Evolutionary conservation across 108 stramenopile species (phyloP).

Genomic region (Skeletonema menzelii): DNA sequence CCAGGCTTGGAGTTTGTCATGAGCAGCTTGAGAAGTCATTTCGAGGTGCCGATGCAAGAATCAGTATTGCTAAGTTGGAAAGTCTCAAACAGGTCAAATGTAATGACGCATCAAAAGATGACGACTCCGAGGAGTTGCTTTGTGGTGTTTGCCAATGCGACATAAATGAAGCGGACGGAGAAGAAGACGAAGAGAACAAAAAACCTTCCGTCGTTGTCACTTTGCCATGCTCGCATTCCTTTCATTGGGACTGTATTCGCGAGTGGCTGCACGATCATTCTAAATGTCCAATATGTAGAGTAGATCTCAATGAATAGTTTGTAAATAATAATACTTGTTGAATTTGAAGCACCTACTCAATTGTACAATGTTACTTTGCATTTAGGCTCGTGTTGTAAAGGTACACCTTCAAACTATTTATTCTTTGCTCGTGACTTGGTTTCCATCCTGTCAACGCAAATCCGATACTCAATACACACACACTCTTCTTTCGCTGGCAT

Average conservation of each 20-base stretch:
- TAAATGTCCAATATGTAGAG: conserved; percentile 36
- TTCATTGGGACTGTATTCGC: conserved; percentile 41
- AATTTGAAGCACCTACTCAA: too few species aligned
- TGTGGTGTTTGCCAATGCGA: conserved; percentile 47
- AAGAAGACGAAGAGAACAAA: background rate
- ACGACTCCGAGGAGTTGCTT: conserved; percentile 7
- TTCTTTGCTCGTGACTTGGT: conserved; percentile 15
- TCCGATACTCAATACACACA: conserved; percentile 32
- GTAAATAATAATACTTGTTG: background rate
- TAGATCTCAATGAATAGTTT: conserved; percentile 25
- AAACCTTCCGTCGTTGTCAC: conserved; percentile 13
- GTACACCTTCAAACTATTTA: conserved; percentile 25
- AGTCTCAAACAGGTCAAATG: conserved; percentile 13
- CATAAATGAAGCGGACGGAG: conserved; percentile 17
- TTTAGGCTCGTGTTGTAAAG: conserved; percentile 9
- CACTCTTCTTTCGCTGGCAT: background rate
- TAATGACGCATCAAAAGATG: conserved; percentile 5
- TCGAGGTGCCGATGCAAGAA: conserved; percentile 35
- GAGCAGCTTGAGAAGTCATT: conserved; percentile 38
- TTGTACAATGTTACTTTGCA: background rate
- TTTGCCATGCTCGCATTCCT: conserved; percentile 40
- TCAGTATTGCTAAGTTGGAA: conserved; percentile 21
- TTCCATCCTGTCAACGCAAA: conserved; percentile 38
- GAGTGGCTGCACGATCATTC: conserved; percentile 46
- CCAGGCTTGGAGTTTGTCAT: conserved; percentile 37